A percentile compares a stretch with the other conserved stretches of the same genome.
Evolutionary conservation across 768 basidiomycete genomes (phyloP).

Genomic region (Suillus paluster): DNA sequence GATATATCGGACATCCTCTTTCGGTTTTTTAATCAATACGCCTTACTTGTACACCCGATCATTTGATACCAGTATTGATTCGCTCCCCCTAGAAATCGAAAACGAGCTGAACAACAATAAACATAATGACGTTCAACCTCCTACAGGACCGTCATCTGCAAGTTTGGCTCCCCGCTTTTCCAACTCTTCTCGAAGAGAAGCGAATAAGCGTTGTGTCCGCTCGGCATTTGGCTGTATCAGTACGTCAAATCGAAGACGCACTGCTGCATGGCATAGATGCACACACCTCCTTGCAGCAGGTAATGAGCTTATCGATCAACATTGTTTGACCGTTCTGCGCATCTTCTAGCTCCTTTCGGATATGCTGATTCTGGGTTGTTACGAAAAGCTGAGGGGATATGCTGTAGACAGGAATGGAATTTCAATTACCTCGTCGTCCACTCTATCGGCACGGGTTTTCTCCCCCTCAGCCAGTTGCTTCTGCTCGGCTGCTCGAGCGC

Average conservation of each 20-base stretch:
- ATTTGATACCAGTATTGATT: slow-evolving; percentile 18
- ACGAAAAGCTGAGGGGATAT: neutral
- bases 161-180: slow-evolving; percentile 66
- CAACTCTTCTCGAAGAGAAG: slow-evolving; percentile 81
- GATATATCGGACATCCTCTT: slow-evolving; percentile 9
- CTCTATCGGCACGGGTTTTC: slow-evolving; percentile 65
- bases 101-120: slow-evolving; percentile 4
- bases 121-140: slow-evolving; percentile 41
- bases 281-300: slow-evolving; percentile 87
- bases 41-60: slow-evolving; percentile 11
- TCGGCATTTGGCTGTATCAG: slow-evolving; percentile 74
- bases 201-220: slow-evolving; percentile 79
- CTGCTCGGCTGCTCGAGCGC: slow-evolving; percentile 87
- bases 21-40: slow-evolving; percentile 6
- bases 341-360: slow-evolving; percentile 80
- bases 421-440: slow-evolving; percentile 74
- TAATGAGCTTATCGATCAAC: slow-evolving; percentile 82
- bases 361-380: slow-evolving; percentile 58
- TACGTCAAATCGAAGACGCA: slow-evolving; percentile 16
- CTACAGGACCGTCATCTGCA: slow-evolving; percentile 45
- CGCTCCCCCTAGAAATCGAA: neutral
- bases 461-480: slow-evolving; percentile 82
- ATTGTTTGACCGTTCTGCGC: slow-evolving; percentile 77
- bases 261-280: slow-evolving; percentile 7
- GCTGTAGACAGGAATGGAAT: slow-evolving; percentile 7